These are phyloP conservation scores for Calocybe gambosa DNA, from an alignment of 1,284 basidiomycete species.

Conservation along the genomic window DNA sequence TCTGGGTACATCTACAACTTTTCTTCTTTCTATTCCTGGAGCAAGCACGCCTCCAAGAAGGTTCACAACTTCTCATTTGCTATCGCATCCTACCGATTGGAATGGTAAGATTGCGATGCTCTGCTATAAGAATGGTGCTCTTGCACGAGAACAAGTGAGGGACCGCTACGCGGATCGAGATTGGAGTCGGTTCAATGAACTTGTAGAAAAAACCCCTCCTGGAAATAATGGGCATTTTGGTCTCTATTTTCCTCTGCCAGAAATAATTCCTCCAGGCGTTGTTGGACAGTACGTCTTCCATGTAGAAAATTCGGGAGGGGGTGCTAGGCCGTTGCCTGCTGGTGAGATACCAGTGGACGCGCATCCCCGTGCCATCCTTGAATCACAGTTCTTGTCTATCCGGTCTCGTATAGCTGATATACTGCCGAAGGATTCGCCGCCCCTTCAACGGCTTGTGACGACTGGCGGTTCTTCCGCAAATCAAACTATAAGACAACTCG, in stretches of 20 bases:
- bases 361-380: conserved; percentile 79
- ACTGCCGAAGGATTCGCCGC: conserved; percentile 51
- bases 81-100: conserved; percentile 60
- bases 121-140: conserved; percentile 81
- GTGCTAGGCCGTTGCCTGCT: conserved; percentile 21
- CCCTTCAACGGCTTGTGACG: conserved; percentile 65
- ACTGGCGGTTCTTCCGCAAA: conserved; percentile 82
- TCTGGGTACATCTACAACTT: conserved; percentile 88
- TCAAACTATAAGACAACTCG: conserved; percentile 65
- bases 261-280: conserved; percentile 78
- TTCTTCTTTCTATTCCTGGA: conserved; percentile 72
- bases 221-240: conserved; percentile 61
- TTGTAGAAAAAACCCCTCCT: conserved; percentile 50
- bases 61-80: conserved; percentile 70
- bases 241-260: conserved; percentile 74
- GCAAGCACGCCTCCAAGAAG: conserved; percentile 53
- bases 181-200: conserved; percentile 72
- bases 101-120: conserved; percentile 71
- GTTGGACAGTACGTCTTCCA: conserved; percentile 63
- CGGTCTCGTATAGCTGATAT: conserved; percentile 65
- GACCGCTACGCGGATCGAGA: conserved; percentile 56
- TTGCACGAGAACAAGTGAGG: conserved; percentile 77
- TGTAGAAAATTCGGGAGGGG: conserved; percentile 15
- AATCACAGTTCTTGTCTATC: conserved; percentile 83
- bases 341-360: conserved; percentile 39